Evolutionary conservation across 192 early-diverging fungal genomes (phyloP).

Genomic region (Phlyctochytrium arcticum): DNA sequence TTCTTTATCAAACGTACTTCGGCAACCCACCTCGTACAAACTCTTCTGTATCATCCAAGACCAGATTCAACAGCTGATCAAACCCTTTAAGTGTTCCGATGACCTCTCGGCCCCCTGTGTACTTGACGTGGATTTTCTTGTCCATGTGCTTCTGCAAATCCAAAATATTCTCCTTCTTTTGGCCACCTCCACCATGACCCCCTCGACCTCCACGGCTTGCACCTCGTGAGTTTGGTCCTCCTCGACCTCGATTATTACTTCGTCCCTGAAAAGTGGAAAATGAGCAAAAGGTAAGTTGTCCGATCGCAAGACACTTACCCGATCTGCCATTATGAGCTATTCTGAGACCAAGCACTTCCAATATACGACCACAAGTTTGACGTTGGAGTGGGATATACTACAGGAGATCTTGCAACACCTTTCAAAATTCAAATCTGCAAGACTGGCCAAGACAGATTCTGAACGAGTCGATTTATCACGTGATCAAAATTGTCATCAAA

Average conservation of each 20-base stretch:
- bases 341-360: too few species aligned
- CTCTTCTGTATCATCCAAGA: conserved; percentile 90
- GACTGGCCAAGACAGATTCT: too few species aligned
- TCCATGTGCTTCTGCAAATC: conserved; percentile 93
- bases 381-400: too few species aligned
- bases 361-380: too few species aligned
- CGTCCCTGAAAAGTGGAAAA: too few species aligned
- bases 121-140: conserved; percentile 88
- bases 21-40: conserved; percentile 53
- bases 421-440: too few species aligned
- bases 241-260: conserved; percentile 44
- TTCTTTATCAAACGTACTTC: background rate
- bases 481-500: too few species aligned
- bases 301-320: too few species aligned
- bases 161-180: conserved; percentile 77
- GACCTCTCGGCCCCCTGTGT: conserved; percentile 90
- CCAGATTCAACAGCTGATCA: conserved; percentile 90
- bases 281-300: too few species aligned
- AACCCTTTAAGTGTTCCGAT: conserved; percentile 86
- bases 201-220: conserved; percentile 50
- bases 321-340: too few species aligned
- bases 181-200: conserved; percentile 30
- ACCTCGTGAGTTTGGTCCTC: conserved; percentile 45
- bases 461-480: too few species aligned
- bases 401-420: too few species aligned